Evolutionary conservation across 495 filamentous ascomycete species (phyloP).

Genomic region (Tuber calosporum): DNA sequence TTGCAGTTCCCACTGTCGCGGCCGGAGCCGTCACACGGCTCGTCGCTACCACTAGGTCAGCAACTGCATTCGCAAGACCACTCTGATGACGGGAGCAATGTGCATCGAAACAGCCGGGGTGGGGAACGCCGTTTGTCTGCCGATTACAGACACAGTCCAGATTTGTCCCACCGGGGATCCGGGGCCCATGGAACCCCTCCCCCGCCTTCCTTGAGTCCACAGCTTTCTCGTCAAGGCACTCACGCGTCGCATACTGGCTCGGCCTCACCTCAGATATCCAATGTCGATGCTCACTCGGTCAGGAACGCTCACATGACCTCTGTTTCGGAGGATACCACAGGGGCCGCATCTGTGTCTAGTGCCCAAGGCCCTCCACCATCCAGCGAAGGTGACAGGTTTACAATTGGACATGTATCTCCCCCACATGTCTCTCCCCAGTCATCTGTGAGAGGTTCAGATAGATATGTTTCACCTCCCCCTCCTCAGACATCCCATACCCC

Average conservation of each 20-base stretch:
- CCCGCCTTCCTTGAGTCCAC: not conserved
- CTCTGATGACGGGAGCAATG: not conserved
- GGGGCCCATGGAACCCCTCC: not conserved
- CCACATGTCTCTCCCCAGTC: not conserved
- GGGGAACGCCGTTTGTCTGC: not conserved
- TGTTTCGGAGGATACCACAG: not conserved
- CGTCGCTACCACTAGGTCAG: not conserved
- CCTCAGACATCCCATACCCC: not conserved
- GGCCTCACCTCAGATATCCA: not conserved
- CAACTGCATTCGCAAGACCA: constrained; percentile 9
- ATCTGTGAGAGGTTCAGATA: not conserved
- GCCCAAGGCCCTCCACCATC: constrained; percentile 1
- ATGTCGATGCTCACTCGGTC: not conserved
- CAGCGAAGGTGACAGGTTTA: not conserved
- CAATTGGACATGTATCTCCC: not conserved
- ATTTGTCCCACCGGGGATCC: not conserved
- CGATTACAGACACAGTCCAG: not conserved
- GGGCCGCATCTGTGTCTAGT: not conserved
- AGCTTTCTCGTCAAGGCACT: not conserved
- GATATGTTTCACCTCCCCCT: not conserved
- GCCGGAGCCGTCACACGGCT: not conserved
- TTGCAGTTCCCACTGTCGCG: not conserved
- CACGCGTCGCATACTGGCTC: not conserved
- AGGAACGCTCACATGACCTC: not conserved
- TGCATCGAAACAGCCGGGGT: not conserved